These are phyloP conservation scores for Nicotiana rustica DNA, from an alignment of 305 asterid species.

Conservation along the genomic window DNA sequence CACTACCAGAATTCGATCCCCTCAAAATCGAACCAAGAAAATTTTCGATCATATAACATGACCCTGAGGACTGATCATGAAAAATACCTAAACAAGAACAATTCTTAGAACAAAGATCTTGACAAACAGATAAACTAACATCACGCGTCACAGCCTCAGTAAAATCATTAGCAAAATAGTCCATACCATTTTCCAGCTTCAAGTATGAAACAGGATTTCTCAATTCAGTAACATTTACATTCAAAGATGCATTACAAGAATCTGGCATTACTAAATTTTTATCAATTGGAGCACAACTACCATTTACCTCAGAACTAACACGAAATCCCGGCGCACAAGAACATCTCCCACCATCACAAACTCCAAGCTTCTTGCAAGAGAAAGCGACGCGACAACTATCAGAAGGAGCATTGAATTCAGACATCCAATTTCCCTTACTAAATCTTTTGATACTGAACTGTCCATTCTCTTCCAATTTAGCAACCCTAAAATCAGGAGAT, in stretches of 20 bases:
- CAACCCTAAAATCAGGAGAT: slow-evolving; percentile 47
- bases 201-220: slow-evolving; percentile 45
- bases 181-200: slow-evolving; percentile 52
- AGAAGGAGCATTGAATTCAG: slow-evolving; percentile 48
- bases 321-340: slow-evolving; percentile 52
- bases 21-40: slow-evolving; percentile 54
- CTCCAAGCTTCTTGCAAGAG: slow-evolving; percentile 57
- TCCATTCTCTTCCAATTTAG: slow-evolving; percentile 54
- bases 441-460: slow-evolving; percentile 48
- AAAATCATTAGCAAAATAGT: slow-evolving; percentile 62
- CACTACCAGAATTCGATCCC: slow-evolving; percentile 30
- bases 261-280: slow-evolving; percentile 43
- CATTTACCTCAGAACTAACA: slow-evolving; percentile 35
- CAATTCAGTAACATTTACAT: neutral
- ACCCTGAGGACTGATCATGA: slow-evolving; percentile 51
- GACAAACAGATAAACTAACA: slow-evolving; percentile 49
- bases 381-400: slow-evolving; percentile 54
- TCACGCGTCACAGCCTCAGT: slow-evolving; percentile 41
- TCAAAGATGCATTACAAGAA: slow-evolving; percentile 54
- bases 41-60: slow-evolving; percentile 54
- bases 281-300: slow-evolving; percentile 48
- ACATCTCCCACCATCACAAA: slow-evolving; percentile 52
- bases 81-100: slow-evolving; percentile 66
- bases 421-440: slow-evolving; percentile 36
- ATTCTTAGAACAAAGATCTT: slow-evolving; percentile 50